These are phyloP conservation scores for Clavulina sp. DNA, from an alignment of 768 basidiomycete genomes.

Conservation along the genomic window DNA sequence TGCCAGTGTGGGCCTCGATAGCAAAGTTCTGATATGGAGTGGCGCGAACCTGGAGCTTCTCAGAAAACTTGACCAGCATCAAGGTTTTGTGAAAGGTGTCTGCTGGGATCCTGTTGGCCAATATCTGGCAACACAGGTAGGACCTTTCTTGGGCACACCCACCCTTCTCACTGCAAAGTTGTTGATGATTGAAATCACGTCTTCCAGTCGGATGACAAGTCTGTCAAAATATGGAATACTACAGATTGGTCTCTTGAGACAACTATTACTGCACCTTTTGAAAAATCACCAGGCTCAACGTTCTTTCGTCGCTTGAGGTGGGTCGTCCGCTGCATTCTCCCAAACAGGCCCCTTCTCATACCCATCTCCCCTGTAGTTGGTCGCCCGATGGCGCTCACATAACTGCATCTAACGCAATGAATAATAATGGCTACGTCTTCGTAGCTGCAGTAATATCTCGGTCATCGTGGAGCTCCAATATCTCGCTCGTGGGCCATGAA, in stretches of 20 bases:
- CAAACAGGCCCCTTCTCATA: background rate
- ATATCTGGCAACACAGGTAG: conserved; percentile 69
- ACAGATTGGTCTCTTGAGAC: conserved; percentile 78
- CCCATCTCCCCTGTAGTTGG: conserved; percentile 41
- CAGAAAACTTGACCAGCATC: conserved; percentile 69
- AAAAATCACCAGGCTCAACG: conserved; percentile 84
- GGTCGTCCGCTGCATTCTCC: conserved; percentile 11
- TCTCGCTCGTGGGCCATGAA: conserved; percentile 90
- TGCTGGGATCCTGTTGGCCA: conserved; percentile 98
- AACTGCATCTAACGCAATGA: conserved; percentile 93
- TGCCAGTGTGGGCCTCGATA: conserved; percentile 88
- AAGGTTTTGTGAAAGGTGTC: conserved; percentile 96
- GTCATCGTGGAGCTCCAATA: conserved; percentile 77
- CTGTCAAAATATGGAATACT: conserved; percentile 93
- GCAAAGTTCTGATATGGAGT: conserved; percentile 83
- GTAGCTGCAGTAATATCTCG: conserved; percentile 91
- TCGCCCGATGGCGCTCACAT: conserved; percentile 98
- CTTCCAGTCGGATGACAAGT: conserved; percentile 76
- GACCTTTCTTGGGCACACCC: conserved; percentile 2
- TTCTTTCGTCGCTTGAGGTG: conserved; percentile 86
- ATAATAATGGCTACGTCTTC: conserved; percentile 90
- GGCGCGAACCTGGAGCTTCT: conserved; percentile 78
- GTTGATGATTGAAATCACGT: background rate
- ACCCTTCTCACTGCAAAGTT: background rate
- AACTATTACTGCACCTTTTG: conserved; percentile 78